Base-by-base conservation (phyloP, 768 basidiomycete species). In the Amanita muscaria region DNA sequence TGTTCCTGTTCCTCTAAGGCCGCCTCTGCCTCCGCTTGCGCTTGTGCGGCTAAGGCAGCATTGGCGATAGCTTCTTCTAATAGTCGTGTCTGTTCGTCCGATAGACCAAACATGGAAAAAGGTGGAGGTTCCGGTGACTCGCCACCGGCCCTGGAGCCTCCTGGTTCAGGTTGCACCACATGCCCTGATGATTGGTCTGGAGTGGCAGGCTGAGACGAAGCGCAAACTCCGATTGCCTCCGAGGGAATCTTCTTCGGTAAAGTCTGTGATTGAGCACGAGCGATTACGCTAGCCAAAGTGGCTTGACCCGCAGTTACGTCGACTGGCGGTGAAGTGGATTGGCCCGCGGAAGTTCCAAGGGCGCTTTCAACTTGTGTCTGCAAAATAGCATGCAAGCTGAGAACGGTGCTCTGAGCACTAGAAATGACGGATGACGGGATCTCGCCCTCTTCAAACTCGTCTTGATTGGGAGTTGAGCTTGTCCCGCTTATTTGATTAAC, bases 1-100 rank as follows among this genome's bases (percentile, higher is more conserved):
- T 80, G 79, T 29, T 76, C 78, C 48, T 42, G 77, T 53, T 84
- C 83, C 56, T 85, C 84, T 42, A 82, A 56, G 0, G 80, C 81
- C 3, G 83, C 83, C 51, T 87, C 83, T 0, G 83, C 85, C 51
- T 87, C 84, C 0, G 84, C 84, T 53, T 84, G 83, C 15, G 82
- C 79, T 51, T 84, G 83, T 1, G 84, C 84, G 24, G 80, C 81
- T 27, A 74, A 74, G 8, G 85, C 80, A 1, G 84, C 84, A 53
- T 71, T 82, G 21, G 80, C 79, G 39, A 88, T 85, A 0, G 84
- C 84, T 49, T 79, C 72, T 56, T 86, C 82, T 12, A 88, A 64
- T 50, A 82, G 59, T 47, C 69, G 73, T 3, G 80, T 71, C 59
- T 87, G 85, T 50, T 85, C 83, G 39, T 80, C 79, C 1, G 83